These are phyloP conservation scores for Ulota crispa DNA, from an alignment of 225 moss, liverwort and hornwort genomes.

Conservation along the genomic window DNA sequence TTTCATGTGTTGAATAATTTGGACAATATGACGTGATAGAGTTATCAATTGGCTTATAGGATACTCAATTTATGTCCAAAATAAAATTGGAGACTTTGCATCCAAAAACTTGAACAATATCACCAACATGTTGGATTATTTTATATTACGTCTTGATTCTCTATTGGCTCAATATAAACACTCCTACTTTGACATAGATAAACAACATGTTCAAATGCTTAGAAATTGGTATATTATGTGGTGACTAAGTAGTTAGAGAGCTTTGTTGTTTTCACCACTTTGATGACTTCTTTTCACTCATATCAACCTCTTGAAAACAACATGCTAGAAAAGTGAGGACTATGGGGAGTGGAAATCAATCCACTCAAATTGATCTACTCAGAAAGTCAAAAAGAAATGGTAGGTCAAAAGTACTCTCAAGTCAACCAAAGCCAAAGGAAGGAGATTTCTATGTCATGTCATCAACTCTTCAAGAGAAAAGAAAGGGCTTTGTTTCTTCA, in stretches of 20 bases:
- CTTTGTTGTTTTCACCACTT: neutral
- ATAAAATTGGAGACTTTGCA: neutral
- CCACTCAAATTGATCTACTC: neutral
- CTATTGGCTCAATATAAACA: fast-evolving
- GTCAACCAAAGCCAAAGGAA: neutral
- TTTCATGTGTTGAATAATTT: too few relatives aligned
- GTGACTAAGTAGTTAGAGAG: neutral
- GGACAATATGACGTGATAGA: too few relatives aligned
- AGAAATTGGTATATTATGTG: fast-evolving
- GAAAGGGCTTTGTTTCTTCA: neutral
- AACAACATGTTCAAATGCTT: neutral
- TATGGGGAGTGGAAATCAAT: conserved; percentile 3
- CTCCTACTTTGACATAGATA: neutral
- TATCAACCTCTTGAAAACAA: neutral
- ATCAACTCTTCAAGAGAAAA: neutral
- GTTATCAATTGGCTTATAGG: too few relatives aligned
- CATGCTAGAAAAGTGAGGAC: neutral
- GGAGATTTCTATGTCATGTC: neutral
- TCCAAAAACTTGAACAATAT: neutral
- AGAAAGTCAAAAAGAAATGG: neutral
- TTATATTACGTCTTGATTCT: neutral
- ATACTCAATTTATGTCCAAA: too few relatives aligned
- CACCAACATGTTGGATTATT: neutral
- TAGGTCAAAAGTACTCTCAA: neutral
- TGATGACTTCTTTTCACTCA: fast-evolving